phyloP scores from a whole-genome alignment of 768 basidiomycete genomes.

The Trametes maxima region DNA sequence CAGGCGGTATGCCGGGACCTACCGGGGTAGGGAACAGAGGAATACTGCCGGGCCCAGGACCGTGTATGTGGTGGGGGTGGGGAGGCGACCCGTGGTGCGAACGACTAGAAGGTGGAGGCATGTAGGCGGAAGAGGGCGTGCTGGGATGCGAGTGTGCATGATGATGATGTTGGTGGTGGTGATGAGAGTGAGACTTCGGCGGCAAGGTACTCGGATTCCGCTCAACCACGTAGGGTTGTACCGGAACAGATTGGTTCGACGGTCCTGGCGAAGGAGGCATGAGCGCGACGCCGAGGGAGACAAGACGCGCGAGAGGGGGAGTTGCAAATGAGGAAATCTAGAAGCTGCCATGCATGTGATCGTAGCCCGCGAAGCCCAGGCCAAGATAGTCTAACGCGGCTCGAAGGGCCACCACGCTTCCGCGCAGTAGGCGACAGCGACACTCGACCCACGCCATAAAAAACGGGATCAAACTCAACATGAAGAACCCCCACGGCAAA shows the following conservation, averaged over 20 bases:
- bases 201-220: conserved; percentile 9
- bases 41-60: conserved; percentile 26
- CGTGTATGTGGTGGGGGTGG: conserved; percentile 9
- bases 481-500: no score
- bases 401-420: conserved; percentile 4
- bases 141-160: conserved; percentile 28
- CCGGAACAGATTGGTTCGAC: conserved; percentile 2
- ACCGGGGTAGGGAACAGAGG: conserved; percentile 30
- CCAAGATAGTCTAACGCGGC: conserved; percentile 2
- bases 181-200: conserved; percentile 21
- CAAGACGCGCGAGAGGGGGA: not conserved
- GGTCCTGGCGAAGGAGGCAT: not conserved
- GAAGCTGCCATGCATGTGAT: conserved; percentile 18
- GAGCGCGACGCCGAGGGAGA: not conserved
- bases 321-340: conserved; percentile 11
- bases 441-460: not conserved
- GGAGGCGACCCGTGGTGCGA: conserved; percentile 14
- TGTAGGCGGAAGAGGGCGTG: conserved; percentile 29
- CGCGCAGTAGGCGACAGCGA: not conserved
- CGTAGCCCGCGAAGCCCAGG: conserved; percentile 9
- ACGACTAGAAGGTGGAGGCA: conserved; percentile 23
- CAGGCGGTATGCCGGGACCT: conserved; percentile 24
- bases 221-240: conserved; percentile 20
- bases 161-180: conserved; percentile 26
- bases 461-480: not conserved